Conservation (phyloP, 352 stramenopile species). For the Pythium grandisporangium region DNA sequence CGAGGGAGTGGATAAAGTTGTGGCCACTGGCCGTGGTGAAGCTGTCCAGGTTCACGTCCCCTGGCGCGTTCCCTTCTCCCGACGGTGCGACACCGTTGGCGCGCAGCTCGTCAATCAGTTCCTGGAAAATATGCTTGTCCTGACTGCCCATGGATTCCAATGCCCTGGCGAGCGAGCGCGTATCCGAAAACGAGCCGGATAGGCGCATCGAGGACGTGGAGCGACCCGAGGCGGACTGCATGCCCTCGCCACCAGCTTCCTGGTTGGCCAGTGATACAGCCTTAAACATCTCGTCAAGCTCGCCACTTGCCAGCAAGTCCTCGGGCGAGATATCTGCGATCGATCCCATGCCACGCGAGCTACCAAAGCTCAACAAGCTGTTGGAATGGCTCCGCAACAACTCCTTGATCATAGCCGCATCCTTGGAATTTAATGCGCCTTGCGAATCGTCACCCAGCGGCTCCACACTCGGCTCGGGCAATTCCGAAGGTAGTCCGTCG, state of each 20-base stretch:
- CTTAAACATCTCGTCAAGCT: slow-evolving; percentile 73
- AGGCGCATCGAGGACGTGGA: slow-evolving; percentile 31
- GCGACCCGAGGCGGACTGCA: not conserved
- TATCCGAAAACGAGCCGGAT: slow-evolving; percentile 44
- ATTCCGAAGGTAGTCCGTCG: slow-evolving; percentile 15
- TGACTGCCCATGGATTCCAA: slow-evolving; percentile 45
- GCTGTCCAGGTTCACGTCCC: slow-evolving; percentile 12
- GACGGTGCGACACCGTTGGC: slow-evolving; percentile 7
- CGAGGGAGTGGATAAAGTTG: slow-evolving; percentile 15
- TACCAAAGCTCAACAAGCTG: slow-evolving; percentile 61
- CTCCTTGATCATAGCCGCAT: slow-evolving; percentile 61
- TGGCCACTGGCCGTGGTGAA: slow-evolving; percentile 11
- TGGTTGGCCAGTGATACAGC: slow-evolving; percentile 62
- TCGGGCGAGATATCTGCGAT: slow-evolving; percentile 71
- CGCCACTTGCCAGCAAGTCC: slow-evolving; percentile 62
- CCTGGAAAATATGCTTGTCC: slow-evolving; percentile 64
- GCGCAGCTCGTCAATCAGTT: slow-evolving; percentile 36
- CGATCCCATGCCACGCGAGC: slow-evolving; percentile 32
- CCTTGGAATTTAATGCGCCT: slow-evolving; percentile 46
- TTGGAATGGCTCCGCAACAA: slow-evolving; percentile 58
- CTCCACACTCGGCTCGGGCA: slow-evolving; percentile 56
- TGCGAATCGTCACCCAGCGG: slow-evolving; percentile 45
- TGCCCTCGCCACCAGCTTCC: no score
- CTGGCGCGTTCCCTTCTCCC: slow-evolving; percentile 11
- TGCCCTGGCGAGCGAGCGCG: slow-evolving; percentile 41